These are phyloP conservation scores for Lactuca sativa DNA, from an alignment of 129 eudicot genomes.

Conservation along the genomic window DNA sequence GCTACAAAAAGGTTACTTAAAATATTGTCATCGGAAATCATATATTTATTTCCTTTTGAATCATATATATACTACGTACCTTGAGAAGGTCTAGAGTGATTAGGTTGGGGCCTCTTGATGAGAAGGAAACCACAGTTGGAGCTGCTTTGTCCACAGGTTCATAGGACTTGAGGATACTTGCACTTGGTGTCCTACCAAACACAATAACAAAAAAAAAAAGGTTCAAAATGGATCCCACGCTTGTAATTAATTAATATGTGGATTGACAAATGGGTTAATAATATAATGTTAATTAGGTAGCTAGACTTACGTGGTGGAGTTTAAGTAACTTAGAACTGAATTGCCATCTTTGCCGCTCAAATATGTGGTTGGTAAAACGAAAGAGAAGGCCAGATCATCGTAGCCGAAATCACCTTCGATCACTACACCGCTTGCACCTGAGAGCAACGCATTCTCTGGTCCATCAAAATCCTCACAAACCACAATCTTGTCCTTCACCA, in stretches of 20 bases:
- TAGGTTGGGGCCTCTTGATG: conserved; percentile 73
- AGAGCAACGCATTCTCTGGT: conserved; percentile 6
- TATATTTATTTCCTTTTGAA: background rate
- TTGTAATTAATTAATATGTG: background rate
- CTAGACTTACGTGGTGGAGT: conserved; percentile 36
- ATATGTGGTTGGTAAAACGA: conserved; percentile 35
- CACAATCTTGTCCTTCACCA: conserved; percentile 34
- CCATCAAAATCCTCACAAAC: conserved; percentile 27
- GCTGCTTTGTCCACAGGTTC: conserved; percentile 42
- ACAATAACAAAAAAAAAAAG: conserved; percentile 1
- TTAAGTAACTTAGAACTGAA: conserved; percentile 32
- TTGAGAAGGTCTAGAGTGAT: conserved; percentile 63
- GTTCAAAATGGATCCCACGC: background rate
- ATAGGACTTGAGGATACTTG: conserved; percentile 39
- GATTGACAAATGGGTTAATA: background rate
- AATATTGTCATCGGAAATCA: too few species aligned
- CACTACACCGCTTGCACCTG: conserved; percentile 38
- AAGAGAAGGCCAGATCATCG: conserved; percentile 31
- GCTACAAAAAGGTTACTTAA: conserved; percentile 45
- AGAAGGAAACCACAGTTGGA: conserved; percentile 68
- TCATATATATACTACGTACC: conserved; percentile 24
- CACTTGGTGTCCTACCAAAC: conserved; percentile 32
- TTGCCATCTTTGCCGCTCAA: conserved; percentile 35
- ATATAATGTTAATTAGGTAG: background rate
- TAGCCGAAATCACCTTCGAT: conserved; percentile 29